phyloP scores from a whole-genome alignment of 2,329 filamentous ascomycete genomes.

The Raffaelea deltoideospora region DNA sequence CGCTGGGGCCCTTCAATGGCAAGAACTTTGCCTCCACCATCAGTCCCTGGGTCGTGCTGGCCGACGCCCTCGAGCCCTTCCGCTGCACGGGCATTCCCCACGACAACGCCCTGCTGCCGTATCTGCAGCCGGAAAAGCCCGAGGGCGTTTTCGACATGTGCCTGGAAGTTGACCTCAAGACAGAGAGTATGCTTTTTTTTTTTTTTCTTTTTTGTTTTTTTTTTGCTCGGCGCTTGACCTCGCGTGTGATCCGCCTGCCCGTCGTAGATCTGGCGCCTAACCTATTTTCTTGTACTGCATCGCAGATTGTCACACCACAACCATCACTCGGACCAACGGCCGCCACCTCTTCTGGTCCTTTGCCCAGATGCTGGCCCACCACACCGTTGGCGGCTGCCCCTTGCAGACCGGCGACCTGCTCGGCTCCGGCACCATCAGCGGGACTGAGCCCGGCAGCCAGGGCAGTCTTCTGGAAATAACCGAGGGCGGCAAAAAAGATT shows the following conservation, averaged over 20 bases:
- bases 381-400: slow-evolving; percentile 62
- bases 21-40: slow-evolving; percentile 76
- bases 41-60: slow-evolving; percentile 63
- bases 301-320: slow-evolving; percentile 32
- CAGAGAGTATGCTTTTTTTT: no score
- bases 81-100: slow-evolving; percentile 18
- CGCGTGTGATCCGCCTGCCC: no score
- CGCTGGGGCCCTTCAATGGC: slow-evolving; percentile 65
- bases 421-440: slow-evolving; percentile 62
- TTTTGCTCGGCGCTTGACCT: no score
- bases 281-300: no score
- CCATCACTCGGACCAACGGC: slow-evolving; percentile 44
- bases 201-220: no score
- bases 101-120: slow-evolving; percentile 19
- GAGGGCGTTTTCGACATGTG: slow-evolving; percentile 25
- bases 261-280: no score
- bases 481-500: slow-evolving; percentile 26
- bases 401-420: slow-evolving; percentile 61
- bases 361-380: slow-evolving; percentile 71
- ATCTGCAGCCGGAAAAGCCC: slow-evolving; percentile 41
- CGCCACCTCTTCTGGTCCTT: slow-evolving; percentile 61
- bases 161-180: slow-evolving; percentile 4
- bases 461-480: slow-evolving; percentile 30
- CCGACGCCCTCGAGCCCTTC: slow-evolving; percentile 55
- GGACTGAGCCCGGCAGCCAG: slow-evolving; percentile 18